These are phyloP conservation scores for Neofusicoccum kwambonambiense DNA, from an alignment of 2,329 filamentous ascomycete genomes.

Conservation along the genomic window DNA sequence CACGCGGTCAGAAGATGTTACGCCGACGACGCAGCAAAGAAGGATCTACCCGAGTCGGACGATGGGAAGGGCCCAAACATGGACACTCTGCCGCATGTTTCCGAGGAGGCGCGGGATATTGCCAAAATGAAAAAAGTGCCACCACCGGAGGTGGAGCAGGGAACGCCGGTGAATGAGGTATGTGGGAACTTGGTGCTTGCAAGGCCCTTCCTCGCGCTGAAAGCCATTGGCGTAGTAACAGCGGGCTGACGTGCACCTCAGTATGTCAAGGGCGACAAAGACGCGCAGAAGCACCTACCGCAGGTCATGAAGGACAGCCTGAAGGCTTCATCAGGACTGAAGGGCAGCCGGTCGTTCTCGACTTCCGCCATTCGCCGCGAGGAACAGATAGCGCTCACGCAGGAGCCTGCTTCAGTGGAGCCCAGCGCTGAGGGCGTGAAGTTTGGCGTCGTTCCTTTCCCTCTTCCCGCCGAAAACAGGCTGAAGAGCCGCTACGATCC, in stretches of 20 bases:
- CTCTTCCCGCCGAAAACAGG: slow-evolving; percentile 62
- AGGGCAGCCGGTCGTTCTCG: slow-evolving; percentile 56
- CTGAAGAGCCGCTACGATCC: slow-evolving; percentile 83
- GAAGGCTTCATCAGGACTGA: slow-evolving; percentile 39
- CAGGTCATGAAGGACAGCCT: slow-evolving; percentile 65
- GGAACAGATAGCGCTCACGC: slow-evolving; percentile 21
- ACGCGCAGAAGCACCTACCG: slow-evolving; percentile 61
- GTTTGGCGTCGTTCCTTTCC: slow-evolving; percentile 69
- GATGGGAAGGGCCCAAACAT: slow-evolving; percentile 31
- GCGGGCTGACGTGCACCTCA: slow-evolving; percentile 31
- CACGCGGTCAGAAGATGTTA: slow-evolving; percentile 11
- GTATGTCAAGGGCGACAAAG: slow-evolving; percentile 64
- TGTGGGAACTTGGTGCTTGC: slow-evolving; percentile 22
- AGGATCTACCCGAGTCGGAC: slow-evolving; percentile 30
- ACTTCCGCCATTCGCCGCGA: slow-evolving; percentile 48
- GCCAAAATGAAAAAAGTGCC: slow-evolving; percentile 57
- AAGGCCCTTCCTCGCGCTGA: background rate
- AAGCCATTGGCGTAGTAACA: slow-evolving; percentile 20
- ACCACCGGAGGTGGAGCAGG: slow-evolving; percentile 61
- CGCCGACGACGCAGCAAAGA: slow-evolving; percentile 30
- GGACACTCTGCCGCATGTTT: slow-evolving; percentile 56
- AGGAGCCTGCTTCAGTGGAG: slow-evolving; percentile 20
- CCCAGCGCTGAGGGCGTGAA: slow-evolving; percentile 59
- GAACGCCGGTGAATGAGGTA: slow-evolving; percentile 67
- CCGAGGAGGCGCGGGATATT: slow-evolving; percentile 63